Percentiles rank a stretch among this genome's conserved stretches.
Conservation (phyloP, 345 rosid species). For the Acer yangbiense region DNA sequence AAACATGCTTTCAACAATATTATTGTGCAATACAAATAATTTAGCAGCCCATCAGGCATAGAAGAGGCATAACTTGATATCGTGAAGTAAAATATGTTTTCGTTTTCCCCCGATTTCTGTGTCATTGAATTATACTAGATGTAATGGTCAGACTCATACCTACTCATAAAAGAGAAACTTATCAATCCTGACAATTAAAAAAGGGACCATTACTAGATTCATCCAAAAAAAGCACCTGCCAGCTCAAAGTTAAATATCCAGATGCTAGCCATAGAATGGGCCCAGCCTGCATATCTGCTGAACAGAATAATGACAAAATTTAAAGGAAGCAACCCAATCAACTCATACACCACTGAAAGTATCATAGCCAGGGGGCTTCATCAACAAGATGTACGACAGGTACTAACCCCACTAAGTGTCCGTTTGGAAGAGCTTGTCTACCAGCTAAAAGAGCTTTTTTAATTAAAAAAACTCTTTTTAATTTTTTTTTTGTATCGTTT, state of each 20-base stretch:
- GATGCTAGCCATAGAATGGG: not conserved
- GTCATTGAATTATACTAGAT: not conserved
- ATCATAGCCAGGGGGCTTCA: not conserved
- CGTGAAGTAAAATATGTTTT: not conserved
- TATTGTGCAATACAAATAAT: slow-evolving; percentile 9
- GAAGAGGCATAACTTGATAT: not conserved
- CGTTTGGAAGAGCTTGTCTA: too few species aligned
- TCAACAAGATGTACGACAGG: not conserved
- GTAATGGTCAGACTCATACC: not conserved
- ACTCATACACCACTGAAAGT: slow-evolving; percentile 1
- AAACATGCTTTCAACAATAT: not conserved
- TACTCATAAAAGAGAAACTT: not conserved
- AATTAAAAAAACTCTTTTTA: too few species aligned
- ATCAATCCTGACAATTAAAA: not conserved
- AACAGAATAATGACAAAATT: slow-evolving; percentile 3
- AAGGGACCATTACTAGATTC: not conserved
- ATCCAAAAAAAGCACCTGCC: not conserved
- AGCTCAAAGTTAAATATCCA: not conserved
- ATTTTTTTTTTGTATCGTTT: too few species aligned
- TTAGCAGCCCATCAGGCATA: slow-evolving; percentile 5
- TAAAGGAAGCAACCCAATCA: not conserved
- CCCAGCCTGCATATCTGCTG: too few species aligned
- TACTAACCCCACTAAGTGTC: not conserved
- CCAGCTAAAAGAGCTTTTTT: too few species aligned
- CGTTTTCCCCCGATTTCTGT: not conserved